Conservation (phyloP, 1,284 basidiomycete species). For the Boletus mariae region DNA sequence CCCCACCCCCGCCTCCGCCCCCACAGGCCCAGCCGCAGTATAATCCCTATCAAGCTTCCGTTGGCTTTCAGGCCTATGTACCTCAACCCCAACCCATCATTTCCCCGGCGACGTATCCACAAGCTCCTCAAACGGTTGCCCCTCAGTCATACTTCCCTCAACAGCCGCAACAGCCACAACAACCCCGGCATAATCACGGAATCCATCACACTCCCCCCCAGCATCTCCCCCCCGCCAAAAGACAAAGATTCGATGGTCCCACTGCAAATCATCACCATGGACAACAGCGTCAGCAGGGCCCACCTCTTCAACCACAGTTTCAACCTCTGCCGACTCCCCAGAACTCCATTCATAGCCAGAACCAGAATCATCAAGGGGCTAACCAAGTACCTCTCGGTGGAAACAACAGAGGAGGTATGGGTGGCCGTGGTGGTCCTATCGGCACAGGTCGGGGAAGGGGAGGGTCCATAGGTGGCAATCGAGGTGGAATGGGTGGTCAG, state of each 20-base stretch:
- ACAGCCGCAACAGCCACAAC: conserved; percentile 46
- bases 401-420: conserved; percentile 39
- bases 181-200: conserved; percentile 46
- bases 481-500: conserved; percentile 39
- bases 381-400: conserved; percentile 44
- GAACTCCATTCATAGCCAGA: conserved; percentile 40
- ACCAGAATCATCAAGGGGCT: conserved; percentile 38
- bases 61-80: conserved; percentile 63
- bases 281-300: conserved; percentile 35
- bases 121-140: conserved; percentile 32
- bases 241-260: conserved; percentile 80
- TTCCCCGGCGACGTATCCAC: conserved; percentile 35
- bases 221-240: conserved; percentile 75
- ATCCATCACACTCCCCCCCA: conserved; percentile 63
- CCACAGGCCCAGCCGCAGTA: conserved; percentile 60
- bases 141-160: conserved; percentile 41
- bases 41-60: conserved; percentile 73
- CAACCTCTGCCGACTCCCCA: conserved; percentile 49
- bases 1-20: conserved; percentile 39
- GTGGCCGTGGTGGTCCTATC: conserved; percentile 32
- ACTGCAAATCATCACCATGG: conserved; percentile 46
- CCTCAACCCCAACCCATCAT: conserved; percentile 55
- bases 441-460: conserved; percentile 44
- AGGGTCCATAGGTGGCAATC: conserved; percentile 42
- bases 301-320: conserved; percentile 36